Evolutionary conservation across 1,284 basidiomycete species (phyloP), one percentile per base, ranked within the genome.

Genomic region (Anthracocystis panici-leucophaei): DNA sequence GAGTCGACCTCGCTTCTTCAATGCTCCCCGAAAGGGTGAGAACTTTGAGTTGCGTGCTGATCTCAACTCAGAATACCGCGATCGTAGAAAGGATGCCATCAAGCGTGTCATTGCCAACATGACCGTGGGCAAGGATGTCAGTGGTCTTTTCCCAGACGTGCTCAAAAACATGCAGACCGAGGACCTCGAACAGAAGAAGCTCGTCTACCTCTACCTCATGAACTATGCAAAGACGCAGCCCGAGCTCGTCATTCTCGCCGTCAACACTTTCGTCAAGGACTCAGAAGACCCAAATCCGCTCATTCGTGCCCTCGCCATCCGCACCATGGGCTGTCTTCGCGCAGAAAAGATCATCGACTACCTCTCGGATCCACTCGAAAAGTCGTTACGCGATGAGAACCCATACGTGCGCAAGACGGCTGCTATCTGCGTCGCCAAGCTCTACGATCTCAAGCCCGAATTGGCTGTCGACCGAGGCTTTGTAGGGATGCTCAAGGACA

Each of bases 281-380:
- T 91, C 94, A 0, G 94, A 95, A 79, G 97, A 98, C 85, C 91
- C 93, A 6, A 99, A 98, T 84, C 95, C 96, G 0, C 92, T 99
- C 66, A 93, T 99, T 29, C 91, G 96, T 56, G 96, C 96, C 0
- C 89, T 99, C 51, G 93, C 97, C 31, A 98, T 99, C 84, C 91
- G 96, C 27, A 99, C 96, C 4, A 99, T 99, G 96, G 94, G 94
- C 42, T 94, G 94, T 82, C 87, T 99, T 51, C 92, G 95, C 42
- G 95, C 96, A 3, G 95, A 98, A 86, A 98, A 97, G 90, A 99
- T 98, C 85, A 94, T 98, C 86, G 95, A 97, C 87, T 98, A 98
- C 87, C 90, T 99, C 41, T 94, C 93, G 66, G 93, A 95, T 82
- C 96, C 96, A 0, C 88, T 99, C 10, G 92, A 93, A 80, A 93